phyloP scores from a whole-genome alignment of 306 rosid genomes.

The Arachis hypogaea region DNA sequence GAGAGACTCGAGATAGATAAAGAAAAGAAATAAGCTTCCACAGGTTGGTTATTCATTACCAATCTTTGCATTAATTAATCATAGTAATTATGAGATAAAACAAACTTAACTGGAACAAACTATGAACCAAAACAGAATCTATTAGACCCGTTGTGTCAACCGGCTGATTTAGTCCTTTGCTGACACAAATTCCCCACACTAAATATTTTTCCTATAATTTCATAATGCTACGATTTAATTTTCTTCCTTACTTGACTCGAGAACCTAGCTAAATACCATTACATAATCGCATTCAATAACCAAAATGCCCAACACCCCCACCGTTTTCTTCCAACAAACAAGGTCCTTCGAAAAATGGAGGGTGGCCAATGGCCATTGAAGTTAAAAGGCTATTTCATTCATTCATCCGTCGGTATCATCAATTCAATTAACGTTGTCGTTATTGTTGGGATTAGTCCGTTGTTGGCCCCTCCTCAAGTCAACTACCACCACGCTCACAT shows the following conservation, averaged over 20 bases:
- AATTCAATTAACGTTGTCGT: slow-evolving; percentile 1
- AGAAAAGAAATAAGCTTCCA: too few species aligned
- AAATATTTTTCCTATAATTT: slow-evolving; percentile 6
- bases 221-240: background rate
- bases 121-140: background rate
- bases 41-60: too few species aligned
- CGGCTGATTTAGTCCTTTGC: slow-evolving; percentile 36
- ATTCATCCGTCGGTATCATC: slow-evolving; percentile 7
- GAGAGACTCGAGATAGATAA: too few species aligned
- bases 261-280: slow-evolving; percentile 12
- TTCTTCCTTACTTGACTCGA: background rate
- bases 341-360: background rate
- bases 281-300: slow-evolving; percentile 15
- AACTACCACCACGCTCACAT: slow-evolving; percentile 83
- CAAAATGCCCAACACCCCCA: background rate
- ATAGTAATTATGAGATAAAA: too few species aligned
- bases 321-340: background rate
- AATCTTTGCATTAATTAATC: too few species aligned
- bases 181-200: slow-evolving; percentile 39
- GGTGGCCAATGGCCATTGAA: slow-evolving; percentile 7
- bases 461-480: slow-evolving; percentile 61
- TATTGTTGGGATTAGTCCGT: background rate
- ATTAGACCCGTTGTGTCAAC: slow-evolving; percentile 39
- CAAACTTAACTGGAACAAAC: background rate
- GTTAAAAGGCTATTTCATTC: background rate